Evolutionary conservation across 768 basidiomycete genomes (phyloP).

Genomic region (Auriscalpium vulgare): DNA sequence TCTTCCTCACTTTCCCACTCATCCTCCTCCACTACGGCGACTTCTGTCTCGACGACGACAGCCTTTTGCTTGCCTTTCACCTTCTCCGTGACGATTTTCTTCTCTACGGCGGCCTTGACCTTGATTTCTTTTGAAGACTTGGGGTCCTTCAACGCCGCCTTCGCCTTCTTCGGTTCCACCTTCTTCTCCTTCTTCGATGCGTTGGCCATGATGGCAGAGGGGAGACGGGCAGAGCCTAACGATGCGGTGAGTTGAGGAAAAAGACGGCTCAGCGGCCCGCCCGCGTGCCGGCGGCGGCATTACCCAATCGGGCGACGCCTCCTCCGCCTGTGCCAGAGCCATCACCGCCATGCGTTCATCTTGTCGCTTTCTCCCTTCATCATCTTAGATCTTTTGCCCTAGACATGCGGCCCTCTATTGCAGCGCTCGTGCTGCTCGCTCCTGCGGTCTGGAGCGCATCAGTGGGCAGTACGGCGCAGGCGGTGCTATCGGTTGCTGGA

Average conservation of each 20-base stretch:
- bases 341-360: not conserved
- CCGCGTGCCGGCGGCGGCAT: no score
- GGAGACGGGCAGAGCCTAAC: not conserved
- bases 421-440: not conserved
- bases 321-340: not conserved
- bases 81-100: not conserved
- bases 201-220: not conserved
- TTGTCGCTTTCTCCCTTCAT: not conserved
- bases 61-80: not conserved
- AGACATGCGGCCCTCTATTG: not conserved
- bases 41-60: not conserved
- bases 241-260: no score
- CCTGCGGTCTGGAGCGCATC: not conserved
- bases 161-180: not conserved
- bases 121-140: conserved; percentile 1
- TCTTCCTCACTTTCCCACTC: conserved; percentile 15
- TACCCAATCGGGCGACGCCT: not conserved
- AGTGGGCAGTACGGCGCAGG: not conserved
- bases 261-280: no score
- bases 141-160: no score
- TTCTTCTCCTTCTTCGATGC: not conserved
- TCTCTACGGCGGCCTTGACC: not conserved
- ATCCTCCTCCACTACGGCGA: conserved; percentile 8
- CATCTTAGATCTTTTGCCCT: not conserved
- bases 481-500: not conserved